Conservation (phyloP, 1,284 basidiomycete species). For the Rhodofomes roseus region DNA sequence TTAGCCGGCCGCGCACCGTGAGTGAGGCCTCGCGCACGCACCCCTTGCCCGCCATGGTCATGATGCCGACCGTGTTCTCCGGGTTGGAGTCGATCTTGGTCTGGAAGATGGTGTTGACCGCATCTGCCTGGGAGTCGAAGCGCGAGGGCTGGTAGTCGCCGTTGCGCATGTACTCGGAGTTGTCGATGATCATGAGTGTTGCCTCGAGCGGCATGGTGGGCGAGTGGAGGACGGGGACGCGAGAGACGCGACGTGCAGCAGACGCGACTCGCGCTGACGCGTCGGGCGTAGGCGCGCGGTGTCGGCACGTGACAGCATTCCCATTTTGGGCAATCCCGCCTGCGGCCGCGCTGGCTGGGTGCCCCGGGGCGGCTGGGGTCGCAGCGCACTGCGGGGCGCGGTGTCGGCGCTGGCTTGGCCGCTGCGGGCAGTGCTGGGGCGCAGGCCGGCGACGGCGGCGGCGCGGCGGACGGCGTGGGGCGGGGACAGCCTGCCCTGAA, state of each 20-base stretch:
- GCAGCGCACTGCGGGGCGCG: background rate
- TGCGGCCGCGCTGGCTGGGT: background rate
- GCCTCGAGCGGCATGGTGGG: constrained; percentile 88
- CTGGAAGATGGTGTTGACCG: constrained; percentile 87
- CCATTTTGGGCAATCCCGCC: background rate
- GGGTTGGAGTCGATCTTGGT: constrained; percentile 95
- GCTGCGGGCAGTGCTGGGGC: background rate
- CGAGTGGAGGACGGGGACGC: background rate
- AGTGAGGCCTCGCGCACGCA: constrained; percentile 35
- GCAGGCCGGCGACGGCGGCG: background rate
- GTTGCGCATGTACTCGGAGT: constrained; percentile 95
- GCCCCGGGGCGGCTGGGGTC: background rate
- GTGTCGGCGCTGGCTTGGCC: too few relatives aligned
- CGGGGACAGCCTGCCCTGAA: constrained; percentile 27
- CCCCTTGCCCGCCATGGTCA: constrained; percentile 98
- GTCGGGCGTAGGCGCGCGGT: constrained; percentile 2
- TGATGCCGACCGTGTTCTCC: constrained; percentile 94
- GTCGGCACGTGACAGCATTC: constrained; percentile 3
- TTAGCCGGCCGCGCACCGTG: background rate
- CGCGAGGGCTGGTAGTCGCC: constrained; percentile 90
- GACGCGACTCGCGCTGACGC: constrained; percentile 10
- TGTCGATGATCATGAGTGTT: constrained; percentile 90
- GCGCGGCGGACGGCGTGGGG: background rate
- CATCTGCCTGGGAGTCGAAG: constrained; percentile 90
- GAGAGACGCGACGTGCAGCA: background rate